Conservation (phyloP, 2,329 filamentous ascomycete genomes). For the Claviceps fusiformis region DNA sequence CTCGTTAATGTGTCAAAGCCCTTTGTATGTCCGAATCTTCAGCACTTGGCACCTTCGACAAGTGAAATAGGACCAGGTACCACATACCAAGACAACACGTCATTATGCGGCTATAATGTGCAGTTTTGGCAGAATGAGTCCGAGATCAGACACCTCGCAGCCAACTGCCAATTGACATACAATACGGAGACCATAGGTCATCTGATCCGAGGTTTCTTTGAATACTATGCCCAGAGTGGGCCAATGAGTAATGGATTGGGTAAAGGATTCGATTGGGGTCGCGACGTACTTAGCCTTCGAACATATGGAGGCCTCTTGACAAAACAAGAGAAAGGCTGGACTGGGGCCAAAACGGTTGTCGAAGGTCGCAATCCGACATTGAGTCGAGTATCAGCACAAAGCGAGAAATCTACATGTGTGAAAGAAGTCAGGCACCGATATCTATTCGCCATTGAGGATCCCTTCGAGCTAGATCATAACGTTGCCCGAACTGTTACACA, state of each 20-base stretch:
- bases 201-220: conserved; percentile 72
- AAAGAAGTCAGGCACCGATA: conserved; percentile 70
- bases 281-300: conserved; percentile 66
- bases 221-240: conserved; percentile 60
- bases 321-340: conserved; percentile 76
- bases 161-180: conserved; percentile 43
- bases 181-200: conserved; percentile 59
- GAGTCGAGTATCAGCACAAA: conserved; percentile 1
- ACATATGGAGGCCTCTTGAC: conserved; percentile 54
- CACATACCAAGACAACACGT: conserved; percentile 13
- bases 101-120: conserved; percentile 53
- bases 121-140: conserved; percentile 67
- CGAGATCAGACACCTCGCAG: conserved; percentile 50
- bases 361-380: conserved; percentile 29
- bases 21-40: conserved; percentile 75
- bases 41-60: conserved; percentile 37
- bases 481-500: conserved; percentile 78
- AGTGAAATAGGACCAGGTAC: conserved; percentile 16
- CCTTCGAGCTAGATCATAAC: conserved; percentile 80
- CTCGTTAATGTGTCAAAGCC: conserved; percentile 70
- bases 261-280: conserved; percentile 65
- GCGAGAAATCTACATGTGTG: conserved; percentile 26
- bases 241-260: conserved; percentile 34
- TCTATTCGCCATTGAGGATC: conserved; percentile 82
- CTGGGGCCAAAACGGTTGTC: conserved; percentile 59